Percentiles rank a stretch among this genome's conserved stretches.
phyloP scores from a whole-genome alignment of 2,329 filamentous ascomycete species.

The Sporothrix pseudoabietina region DNA sequence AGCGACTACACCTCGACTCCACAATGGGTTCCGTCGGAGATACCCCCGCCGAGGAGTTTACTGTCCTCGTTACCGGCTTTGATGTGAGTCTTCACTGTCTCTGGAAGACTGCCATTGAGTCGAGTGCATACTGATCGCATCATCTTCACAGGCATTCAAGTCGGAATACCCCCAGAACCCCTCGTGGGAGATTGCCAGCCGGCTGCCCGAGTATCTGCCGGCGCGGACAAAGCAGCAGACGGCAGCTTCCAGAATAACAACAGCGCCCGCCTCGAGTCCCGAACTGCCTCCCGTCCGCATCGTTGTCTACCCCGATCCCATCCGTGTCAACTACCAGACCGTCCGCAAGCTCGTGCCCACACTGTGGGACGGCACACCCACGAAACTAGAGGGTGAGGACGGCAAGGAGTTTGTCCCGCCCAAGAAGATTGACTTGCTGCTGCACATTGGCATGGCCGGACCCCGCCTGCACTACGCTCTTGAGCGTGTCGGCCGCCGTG shows the following conservation, averaged over 20 bases:
- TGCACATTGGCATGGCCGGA: slow-evolving; percentile 83
- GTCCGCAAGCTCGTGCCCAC: slow-evolving; percentile 65
- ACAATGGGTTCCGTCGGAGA: slow-evolving; percentile 39
- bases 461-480: slow-evolving; percentile 65
- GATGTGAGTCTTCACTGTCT: slow-evolving; percentile 49
- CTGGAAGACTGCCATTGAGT: background rate
- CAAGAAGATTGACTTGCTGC: slow-evolving; percentile 61
- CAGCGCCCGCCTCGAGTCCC: background rate
- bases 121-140: background rate
- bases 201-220: slow-evolving; percentile 67
- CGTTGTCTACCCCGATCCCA: slow-evolving; percentile 63
- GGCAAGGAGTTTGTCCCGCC: slow-evolving; percentile 35
- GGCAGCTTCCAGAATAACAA: background rate
- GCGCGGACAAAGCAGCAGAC: background rate
- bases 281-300: slow-evolving; percentile 59
- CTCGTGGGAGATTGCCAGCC: slow-evolving; percentile 74
- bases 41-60: slow-evolving; percentile 53
- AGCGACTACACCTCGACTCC: background rate
- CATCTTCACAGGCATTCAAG: slow-evolving; percentile 67
- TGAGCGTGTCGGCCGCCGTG: slow-evolving; percentile 69
- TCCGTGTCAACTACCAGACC: slow-evolving; percentile 70
- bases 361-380: slow-evolving; percentile 53
- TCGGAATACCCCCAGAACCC: slow-evolving; percentile 73
- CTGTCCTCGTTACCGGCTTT: slow-evolving; percentile 64
- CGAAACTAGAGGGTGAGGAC: background rate